Conservation (phyloP, 202 grass and related monocot species). For the Zoysia matrella region DNA sequence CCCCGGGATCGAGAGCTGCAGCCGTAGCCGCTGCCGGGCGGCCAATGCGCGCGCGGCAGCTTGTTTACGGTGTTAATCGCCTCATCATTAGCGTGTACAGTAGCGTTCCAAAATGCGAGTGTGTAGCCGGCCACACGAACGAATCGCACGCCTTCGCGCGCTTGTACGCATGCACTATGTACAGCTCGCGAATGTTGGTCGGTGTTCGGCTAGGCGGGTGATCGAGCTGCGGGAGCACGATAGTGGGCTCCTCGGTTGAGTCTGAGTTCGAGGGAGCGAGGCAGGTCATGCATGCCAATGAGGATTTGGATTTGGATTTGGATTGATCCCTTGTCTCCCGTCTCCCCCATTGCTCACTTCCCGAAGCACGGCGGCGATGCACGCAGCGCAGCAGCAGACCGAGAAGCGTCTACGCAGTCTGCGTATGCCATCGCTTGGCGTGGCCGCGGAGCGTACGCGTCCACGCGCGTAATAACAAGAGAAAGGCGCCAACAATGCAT, state of each 20-base stretch:
- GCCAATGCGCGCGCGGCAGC: constrained; percentile 29
- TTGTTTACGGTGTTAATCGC: constrained; percentile 42
- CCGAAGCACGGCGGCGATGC: neutral
- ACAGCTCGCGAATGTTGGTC: neutral
- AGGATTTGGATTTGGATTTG: too few species aligned
- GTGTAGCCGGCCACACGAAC: constrained; percentile 6
- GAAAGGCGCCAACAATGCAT: constrained; percentile 57
- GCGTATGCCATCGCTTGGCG: neutral
- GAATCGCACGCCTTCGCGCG: neutral
- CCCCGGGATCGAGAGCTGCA: neutral
- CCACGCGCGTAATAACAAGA: constrained; percentile 57
- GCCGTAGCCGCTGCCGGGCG: constrained; percentile 26
- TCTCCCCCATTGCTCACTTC: too few species aligned
- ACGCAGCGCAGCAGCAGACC: neutral
- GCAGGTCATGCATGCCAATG: too few species aligned
- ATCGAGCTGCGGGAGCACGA: neutral
- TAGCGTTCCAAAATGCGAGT: neutral
- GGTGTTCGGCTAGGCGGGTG: neutral
- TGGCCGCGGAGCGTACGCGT: neutral
- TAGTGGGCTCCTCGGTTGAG: too few species aligned
- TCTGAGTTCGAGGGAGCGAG: too few species aligned
- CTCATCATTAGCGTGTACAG: constrained; percentile 47
- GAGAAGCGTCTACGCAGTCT: neutral
- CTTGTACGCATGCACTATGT: neutral
- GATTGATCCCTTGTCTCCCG: too few species aligned